Evolutionary conservation across 2,329 filamentous ascomycete species (phyloP).

Genomic region (Phyllosticta ampelicida): DNA sequence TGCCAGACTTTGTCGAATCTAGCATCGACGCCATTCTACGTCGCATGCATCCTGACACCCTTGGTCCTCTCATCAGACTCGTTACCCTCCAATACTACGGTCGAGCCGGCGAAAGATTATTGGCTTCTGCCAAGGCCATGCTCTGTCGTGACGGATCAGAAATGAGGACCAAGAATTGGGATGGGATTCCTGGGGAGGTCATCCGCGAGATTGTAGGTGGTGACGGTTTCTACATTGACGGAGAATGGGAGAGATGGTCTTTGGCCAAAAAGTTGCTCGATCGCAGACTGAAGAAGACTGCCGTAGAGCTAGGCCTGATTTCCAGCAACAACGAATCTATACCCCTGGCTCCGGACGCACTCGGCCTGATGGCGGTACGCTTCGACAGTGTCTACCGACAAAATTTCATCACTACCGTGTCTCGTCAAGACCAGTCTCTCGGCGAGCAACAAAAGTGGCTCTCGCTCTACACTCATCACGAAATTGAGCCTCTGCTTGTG

Average conservation of each 20-base stretch:
- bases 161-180: slow-evolving; percentile 45
- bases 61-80: slow-evolving; percentile 40
- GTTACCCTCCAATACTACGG: slow-evolving; percentile 48
- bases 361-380: slow-evolving; percentile 40
- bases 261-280: slow-evolving; percentile 45
- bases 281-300: slow-evolving; percentile 37
- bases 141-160: slow-evolving; percentile 46
- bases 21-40: slow-evolving; percentile 44
- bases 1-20: slow-evolving; percentile 44
- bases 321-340: slow-evolving; percentile 33
- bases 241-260: slow-evolving; percentile 48
- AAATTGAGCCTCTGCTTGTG: slow-evolving; percentile 45
- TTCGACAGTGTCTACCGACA: slow-evolving; percentile 43
- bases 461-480: slow-evolving; percentile 41
- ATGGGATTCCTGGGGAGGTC: slow-evolving; percentile 47
- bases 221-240: slow-evolving; percentile 48
- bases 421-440: slow-evolving; percentile 16
- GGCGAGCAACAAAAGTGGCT: slow-evolving; percentile 40
- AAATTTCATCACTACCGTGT: slow-evolving; percentile 27
- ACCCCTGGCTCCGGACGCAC: slow-evolving; percentile 32
- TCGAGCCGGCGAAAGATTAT: slow-evolving; percentile 42
- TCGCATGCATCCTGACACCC: slow-evolving; percentile 41
- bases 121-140: slow-evolving; percentile 48
- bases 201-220: slow-evolving; percentile 48
- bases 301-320: slow-evolving; percentile 38